A percentile compares a stretch with the other conserved stretches of the same genome.
Evolutionary conservation across 2,329 filamentous ascomycete species (phyloP).

Genomic region (Penicillium crustosum): DNA sequence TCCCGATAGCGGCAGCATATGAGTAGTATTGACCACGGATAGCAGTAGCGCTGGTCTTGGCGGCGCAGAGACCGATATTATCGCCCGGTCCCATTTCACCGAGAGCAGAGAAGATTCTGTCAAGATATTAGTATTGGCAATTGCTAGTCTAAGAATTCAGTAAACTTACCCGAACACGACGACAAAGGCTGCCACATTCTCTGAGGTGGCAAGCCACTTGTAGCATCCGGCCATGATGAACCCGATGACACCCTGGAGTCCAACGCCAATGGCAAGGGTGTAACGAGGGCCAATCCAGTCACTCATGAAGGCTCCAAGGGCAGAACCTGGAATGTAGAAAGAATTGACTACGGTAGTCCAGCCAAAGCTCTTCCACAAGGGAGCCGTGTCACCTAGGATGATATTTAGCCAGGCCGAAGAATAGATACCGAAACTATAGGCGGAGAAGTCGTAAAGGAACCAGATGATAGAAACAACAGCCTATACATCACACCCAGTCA

Average conservation of each 20-base stretch:
- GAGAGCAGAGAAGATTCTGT: constrained; percentile 68
- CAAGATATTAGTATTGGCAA: background rate
- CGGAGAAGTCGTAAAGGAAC: constrained; percentile 85
- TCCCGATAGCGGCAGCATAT: constrained; percentile 48
- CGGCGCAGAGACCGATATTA: constrained; percentile 84
- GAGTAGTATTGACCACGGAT: constrained; percentile 76
- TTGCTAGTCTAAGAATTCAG: background rate
- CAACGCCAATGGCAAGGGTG: constrained; percentile 69
- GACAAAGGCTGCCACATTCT: constrained; percentile 72
- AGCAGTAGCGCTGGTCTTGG: constrained; percentile 83
- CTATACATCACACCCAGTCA: constrained; percentile 16
- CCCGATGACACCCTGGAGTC: constrained; percentile 72
- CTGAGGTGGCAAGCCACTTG: constrained; percentile 61
- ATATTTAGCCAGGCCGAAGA: constrained; percentile 59
- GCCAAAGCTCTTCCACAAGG: constrained; percentile 76
- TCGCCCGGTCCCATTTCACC: constrained; percentile 85
- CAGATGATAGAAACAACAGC: constrained; percentile 70
- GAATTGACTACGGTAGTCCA: constrained; percentile 88
- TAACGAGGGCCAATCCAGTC: constrained; percentile 78
- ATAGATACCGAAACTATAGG: constrained; percentile 85
- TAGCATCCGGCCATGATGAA: constrained; percentile 89
- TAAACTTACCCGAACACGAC: constrained; percentile 65
- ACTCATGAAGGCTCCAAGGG: constrained; percentile 72
- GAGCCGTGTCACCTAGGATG: constrained; percentile 62
- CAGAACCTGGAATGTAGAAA: constrained; percentile 83